These are phyloP conservation scores for Trichoderma gamsii DNA, from an alignment of 495 filamentous ascomycete genomes.

Conservation along the genomic window DNA sequence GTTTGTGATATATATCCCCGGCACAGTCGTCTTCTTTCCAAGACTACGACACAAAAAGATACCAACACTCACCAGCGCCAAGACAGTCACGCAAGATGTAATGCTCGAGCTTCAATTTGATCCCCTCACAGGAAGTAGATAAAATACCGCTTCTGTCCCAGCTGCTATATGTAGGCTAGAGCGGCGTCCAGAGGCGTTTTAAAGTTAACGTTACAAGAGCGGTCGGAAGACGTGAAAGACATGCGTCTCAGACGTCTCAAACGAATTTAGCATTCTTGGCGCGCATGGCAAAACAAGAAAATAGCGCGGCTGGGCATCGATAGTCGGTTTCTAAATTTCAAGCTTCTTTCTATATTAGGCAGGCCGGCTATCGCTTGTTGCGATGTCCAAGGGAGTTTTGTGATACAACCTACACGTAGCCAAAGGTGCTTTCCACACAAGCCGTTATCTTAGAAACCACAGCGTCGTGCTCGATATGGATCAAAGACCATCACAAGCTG, in stretches of 20 bases:
- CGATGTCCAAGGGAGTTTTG: too few relatives aligned
- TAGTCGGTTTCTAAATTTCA: not conserved
- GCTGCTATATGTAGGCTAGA: not conserved
- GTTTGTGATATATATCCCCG: not conserved
- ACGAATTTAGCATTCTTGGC: not conserved
- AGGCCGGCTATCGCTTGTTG: not conserved
- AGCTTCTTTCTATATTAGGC: slow-evolving; percentile 2
- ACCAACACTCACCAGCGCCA: not conserved
- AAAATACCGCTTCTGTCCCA: not conserved
- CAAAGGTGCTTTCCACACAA: too few relatives aligned
- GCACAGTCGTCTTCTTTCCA: not conserved
- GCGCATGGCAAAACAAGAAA: not conserved
- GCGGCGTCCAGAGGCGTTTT: not conserved
- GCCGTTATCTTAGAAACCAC: too few relatives aligned
- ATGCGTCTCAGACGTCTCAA: not conserved
- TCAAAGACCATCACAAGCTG: not conserved
- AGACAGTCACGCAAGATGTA: not conserved
- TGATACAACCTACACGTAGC: too few relatives aligned
- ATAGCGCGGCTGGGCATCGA: not conserved
- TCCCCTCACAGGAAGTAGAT: not conserved
- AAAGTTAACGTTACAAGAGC: slow-evolving; percentile 5
- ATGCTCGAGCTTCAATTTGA: not conserved
- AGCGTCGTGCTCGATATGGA: not conserved
- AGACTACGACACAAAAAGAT: not conserved
- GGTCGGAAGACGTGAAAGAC: not conserved